Conservation (phyloP, 495 filamentous ascomycete genomes). For the Lasiosphaeriaceae sp. region DNA sequence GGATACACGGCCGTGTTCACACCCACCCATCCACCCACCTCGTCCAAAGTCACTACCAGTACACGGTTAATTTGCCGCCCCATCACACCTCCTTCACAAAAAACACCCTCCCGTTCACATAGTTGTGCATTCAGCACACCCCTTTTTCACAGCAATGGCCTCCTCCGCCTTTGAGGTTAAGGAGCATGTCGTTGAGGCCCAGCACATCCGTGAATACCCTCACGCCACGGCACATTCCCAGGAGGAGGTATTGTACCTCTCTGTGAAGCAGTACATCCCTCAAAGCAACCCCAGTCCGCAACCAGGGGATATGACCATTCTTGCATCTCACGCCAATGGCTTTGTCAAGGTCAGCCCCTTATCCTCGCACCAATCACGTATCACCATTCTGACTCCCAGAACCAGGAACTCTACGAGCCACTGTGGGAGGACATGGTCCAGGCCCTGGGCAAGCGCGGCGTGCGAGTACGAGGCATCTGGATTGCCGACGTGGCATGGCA, state of each 20-base stretch:
- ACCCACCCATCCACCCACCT: too few relatives aligned
- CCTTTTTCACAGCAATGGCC: background rate
- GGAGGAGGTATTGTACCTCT: conserved; percentile 61
- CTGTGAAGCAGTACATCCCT: conserved; percentile 82
- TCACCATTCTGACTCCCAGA: background rate
- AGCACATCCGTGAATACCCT: conserved; percentile 73
- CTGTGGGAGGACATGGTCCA: conserved; percentile 73
- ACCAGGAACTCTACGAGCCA: conserved; percentile 78
- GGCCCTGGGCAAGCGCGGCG: conserved; percentile 42
- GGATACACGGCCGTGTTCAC: too few relatives aligned
- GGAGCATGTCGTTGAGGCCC: conserved; percentile 59
- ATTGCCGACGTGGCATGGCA: conserved; percentile 79
- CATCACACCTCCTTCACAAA: background rate
- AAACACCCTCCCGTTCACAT: background rate
- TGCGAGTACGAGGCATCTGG: conserved; percentile 77
- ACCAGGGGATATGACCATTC: conserved; percentile 74
- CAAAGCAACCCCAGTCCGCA: conserved; percentile 58
- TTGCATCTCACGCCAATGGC: conserved; percentile 81
- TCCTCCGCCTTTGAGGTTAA: conserved; percentile 31
- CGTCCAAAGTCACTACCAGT: too few relatives aligned
- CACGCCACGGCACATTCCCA: conserved; percentile 58
- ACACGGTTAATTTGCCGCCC: too few relatives aligned
- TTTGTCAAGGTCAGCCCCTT: conserved; percentile 67
- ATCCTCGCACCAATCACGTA: background rate
- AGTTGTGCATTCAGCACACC: background rate